Base-by-base conservation (phyloP, 108 stramenopile genomes). In the Hondaea fermentalgiana region DNA sequence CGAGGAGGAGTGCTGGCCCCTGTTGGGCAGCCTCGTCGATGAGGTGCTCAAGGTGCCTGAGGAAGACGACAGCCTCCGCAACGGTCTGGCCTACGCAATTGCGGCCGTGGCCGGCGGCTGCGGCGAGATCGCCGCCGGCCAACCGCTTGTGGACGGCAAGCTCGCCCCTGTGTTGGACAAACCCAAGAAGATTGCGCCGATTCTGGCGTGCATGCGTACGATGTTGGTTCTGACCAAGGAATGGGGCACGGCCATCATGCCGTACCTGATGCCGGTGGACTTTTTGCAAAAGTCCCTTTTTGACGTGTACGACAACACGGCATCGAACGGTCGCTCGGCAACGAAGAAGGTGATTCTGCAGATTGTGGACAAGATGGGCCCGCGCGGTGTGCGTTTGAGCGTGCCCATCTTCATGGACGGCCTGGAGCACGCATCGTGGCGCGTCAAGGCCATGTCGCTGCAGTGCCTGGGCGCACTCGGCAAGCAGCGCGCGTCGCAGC, bases 321-420 rank as follows among this genome's bases (percentile, higher is more conserved):
- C 76, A 16, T 53, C 45, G 76, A 47, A 23, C 51, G 51, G 76
- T 6, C 45, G 76, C 10, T 47, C 76, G n/a, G 49, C 76, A 3
- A 53, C 51, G 51, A 83, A 83, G 76, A 83, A 83, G 76, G 23
- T 45, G 51, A 83, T 83, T 17, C 51, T 83, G 45, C 76, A 83
- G 76, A 23, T 83, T 53, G 76, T 53, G 10, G 76, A 83, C 45
- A 83, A 83, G 76, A 47, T 83, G 45, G 76, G 76, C 19, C 76
- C 76, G 10, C 76, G 76, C 76, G 76, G 76, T 53, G 76, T 83
- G 76, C 76, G 76, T 47, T 45, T 53, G 49, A 83, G 49, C 28
- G 76, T 83, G 49, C 76, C 76, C n/a, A 23, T 83, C 28, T 53
- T 83, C 28, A 47, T 83, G 49, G 76, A 47, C 51, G 51, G 49